These are phyloP conservation scores for Malus hybrid DNA, from an alignment of 331 rosid species.

Conservation along the genomic window DNA sequence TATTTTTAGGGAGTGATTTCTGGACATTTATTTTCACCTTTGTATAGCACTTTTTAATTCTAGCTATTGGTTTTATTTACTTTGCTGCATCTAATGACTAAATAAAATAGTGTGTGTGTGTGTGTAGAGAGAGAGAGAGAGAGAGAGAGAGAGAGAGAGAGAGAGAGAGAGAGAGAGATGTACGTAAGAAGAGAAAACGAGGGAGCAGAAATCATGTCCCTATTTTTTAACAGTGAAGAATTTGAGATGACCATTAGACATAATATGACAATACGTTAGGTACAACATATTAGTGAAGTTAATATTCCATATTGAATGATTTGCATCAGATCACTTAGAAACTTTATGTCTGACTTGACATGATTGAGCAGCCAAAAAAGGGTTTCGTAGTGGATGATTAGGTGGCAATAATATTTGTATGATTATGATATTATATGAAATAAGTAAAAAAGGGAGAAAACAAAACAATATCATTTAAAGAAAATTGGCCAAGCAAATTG, in stretches of 20 bases:
- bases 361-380: conserved; percentile 64
- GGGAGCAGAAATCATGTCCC: background rate
- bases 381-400: conserved; percentile 59
- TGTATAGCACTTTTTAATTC: no score
- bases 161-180: no score
- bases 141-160: no score
- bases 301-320: conserved; percentile 22
- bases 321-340: conserved; percentile 33
- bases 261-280: background rate
- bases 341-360: conserved; percentile 50
- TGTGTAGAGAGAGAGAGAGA: no score
- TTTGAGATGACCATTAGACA: background rate
- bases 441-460: background rate
- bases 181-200: no score
- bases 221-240: background rate
- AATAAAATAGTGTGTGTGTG: no score
- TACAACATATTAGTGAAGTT: background rate
- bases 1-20: no score
- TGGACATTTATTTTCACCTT: background rate
- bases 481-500: conserved; percentile 18
- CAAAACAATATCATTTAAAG: background rate
- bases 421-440: conserved; percentile 9
- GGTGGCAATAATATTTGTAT: conserved; percentile 46
- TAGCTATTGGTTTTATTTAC: no score
- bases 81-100: no score